Base-by-base conservation (phyloP, 139 green algal genomes). In the Volvox africanus region DNA sequence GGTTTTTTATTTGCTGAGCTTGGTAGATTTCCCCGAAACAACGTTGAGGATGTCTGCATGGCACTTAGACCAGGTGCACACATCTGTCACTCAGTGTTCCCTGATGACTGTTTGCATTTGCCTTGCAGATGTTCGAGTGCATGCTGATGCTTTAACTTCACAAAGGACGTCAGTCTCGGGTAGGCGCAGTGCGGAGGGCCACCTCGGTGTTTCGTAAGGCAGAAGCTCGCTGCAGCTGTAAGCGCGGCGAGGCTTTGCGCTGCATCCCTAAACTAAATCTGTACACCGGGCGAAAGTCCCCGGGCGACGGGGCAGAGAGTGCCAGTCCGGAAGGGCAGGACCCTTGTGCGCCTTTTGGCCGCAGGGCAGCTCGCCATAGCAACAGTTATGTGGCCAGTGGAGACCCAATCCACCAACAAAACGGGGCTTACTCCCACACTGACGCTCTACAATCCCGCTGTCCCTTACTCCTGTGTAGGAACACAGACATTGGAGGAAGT, bases 341-440 rank as follows among this genome's bases (percentile, higher is more conserved):
- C 97, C 97, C 95, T 91, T 37, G 28, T 77, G 93, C 37, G 94
- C 93, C 61, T 73, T 82, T 87, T 80, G 67, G 96, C 95, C 82
- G 94, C 26, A 89, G 95, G 96, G 97, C 97, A 99, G 97, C 97
- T 99, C 92, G 97, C 97, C 97, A 97, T 97, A 97, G 95, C 95
- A 92, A 99, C 98, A 99, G 98, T 99, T 96, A 99, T 99, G 97
- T 99, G 92, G 96, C 95, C 97, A 97, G 96, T 96, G 95, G 95
- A 94, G 93, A 93, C 55, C 36, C 92, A 95, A 96, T 93, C 92
- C 95, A 96, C 93, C 82, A 99, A 99, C 98, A 95, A 93, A 99
- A 99, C 97, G 98, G 98, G 97, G 98, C 97, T 99, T 99, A 99
- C 97, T 99, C 97, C 98, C 93, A 96, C 94, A 94, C 97, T 99